Conservation (phyloP, 306 rosid species). For the Pyrus pyrifolia region DNA sequence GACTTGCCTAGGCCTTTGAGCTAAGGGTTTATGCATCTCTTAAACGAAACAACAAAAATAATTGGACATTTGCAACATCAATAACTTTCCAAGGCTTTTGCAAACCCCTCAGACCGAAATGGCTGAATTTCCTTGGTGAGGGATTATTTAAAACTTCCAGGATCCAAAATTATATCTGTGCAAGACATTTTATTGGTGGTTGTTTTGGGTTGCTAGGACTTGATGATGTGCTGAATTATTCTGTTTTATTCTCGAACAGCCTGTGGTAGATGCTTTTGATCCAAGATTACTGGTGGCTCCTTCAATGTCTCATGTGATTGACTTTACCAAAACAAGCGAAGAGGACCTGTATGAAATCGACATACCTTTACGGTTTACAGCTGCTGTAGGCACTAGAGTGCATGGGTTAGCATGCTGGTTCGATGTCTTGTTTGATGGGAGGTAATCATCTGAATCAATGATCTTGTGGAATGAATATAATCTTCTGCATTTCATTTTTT, state of each 20-base stretch:
- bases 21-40: background rate
- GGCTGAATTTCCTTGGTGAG: background rate
- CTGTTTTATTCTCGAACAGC: slow-evolving; percentile 39
- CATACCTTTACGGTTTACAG: slow-evolving; percentile 69
- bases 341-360: slow-evolving; percentile 85
- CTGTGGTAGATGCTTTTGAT: slow-evolving; percentile 99
- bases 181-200: slow-evolving; percentile 3
- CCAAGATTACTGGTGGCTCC: slow-evolving; percentile 88
- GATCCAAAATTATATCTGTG: background rate
- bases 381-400: slow-evolving; percentile 82
- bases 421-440: slow-evolving; percentile 86
- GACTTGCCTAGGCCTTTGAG: background rate
- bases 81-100: background rate
- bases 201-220: background rate
- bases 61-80: background rate
- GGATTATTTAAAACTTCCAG: background rate
- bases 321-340: slow-evolving; percentile 74
- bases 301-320: slow-evolving; percentile 66
- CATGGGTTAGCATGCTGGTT: slow-evolving; percentile 99
- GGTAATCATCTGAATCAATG: slow-evolving; percentile 39
- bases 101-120: background rate
- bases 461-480: background rate
- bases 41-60: background rate
- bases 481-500: background rate
- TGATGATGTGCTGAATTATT: background rate